Evolutionary conservation across 139 green algal species (phyloP), one percentile per base, ranked within the genome.

Genomic region (Klebsormidium nitens): DNA sequence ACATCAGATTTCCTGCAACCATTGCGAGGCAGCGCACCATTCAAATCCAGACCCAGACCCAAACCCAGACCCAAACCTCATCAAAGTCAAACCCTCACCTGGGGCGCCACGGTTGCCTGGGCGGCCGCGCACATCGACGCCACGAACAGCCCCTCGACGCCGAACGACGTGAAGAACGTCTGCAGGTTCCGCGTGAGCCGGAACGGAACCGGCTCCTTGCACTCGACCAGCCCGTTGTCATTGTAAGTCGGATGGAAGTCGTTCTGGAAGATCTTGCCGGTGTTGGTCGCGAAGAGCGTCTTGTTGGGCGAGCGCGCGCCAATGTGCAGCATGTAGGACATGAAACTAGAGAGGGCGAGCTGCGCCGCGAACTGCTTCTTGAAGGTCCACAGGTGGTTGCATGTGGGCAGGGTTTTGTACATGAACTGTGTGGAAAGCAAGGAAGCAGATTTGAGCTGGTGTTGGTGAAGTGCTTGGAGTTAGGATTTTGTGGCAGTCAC

Each of bases 121-220:
- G 82, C 67, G 4, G 61, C 66, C 19, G 66, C 47, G n/a, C 56
- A 76, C 70, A 85, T 81, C 19, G 71, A 40, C 1, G 67, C 37
- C 5, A 81, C 57, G 29, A 87, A 83, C 32, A 81, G 58, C 49
- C 81, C 88, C 59, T 97, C 91, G 57, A 97, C 87, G 42, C 93
- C 91, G 74, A 97, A 97, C 1, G 84, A 80, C 4, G 89, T 96
- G 78, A 98, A 95, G 80, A 96, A 97, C 35, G 83, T 86, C 50
- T 89, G 59, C 75, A 99, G 85, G 88, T 98, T 99, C 72, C 93
- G 85, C 0, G 94, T 99, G 6, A 99, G 85, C 26, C 94, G 85
- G 87, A 97, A 98, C 3, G 93, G 94, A 47, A 98, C 93, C 2
- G 86, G 81, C 79, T 96, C 93, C 14, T 76, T 70, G 29, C 82